Percentiles rank a stretch among this genome's conserved stretches.
Evolutionary conservation across 2,329 filamentous ascomycete species (phyloP).

Genomic region (Pseudogymnoascus sp.): DNA sequence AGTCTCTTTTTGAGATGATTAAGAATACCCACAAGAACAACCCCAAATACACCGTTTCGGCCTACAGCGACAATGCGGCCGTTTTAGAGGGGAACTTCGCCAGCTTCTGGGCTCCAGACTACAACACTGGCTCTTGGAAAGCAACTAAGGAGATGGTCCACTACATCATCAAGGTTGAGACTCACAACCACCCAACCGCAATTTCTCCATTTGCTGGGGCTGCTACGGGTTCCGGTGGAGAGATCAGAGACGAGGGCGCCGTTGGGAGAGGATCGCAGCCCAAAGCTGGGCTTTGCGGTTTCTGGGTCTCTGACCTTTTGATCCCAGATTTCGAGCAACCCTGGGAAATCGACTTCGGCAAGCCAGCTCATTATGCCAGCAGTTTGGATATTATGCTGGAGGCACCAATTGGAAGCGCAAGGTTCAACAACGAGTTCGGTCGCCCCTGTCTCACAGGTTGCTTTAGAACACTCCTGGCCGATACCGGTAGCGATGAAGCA

Average conservation of each 20-base stretch:
- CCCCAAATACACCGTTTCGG: slow-evolving; percentile 78
- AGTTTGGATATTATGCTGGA: slow-evolving; percentile 97
- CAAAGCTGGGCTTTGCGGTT: slow-evolving; percentile 85
- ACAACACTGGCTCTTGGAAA: slow-evolving; percentile 78
- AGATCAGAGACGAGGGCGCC: slow-evolving; percentile 91
- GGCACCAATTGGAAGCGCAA: slow-evolving; percentile 86
- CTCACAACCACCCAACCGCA: slow-evolving; percentile 93
- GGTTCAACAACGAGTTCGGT: slow-evolving; percentile 97
- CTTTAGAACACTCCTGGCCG: slow-evolving; percentile 80
- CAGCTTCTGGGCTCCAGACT: slow-evolving; percentile 80
- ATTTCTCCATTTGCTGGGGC: slow-evolving; percentile 90
- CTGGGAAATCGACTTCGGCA: slow-evolving; percentile 88
- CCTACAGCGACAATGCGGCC: slow-evolving; percentile 97
- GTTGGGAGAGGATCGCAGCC: slow-evolving; percentile 88
- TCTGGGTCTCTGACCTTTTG: slow-evolving; percentile 88
- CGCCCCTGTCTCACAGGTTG: slow-evolving; percentile 81
- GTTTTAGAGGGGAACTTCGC: slow-evolving; percentile 68
- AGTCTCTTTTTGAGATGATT: slow-evolving; percentile 92
- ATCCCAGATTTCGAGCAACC: slow-evolving; percentile 76
- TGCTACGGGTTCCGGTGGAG: slow-evolving; percentile 88
- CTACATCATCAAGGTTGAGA: slow-evolving; percentile 90
- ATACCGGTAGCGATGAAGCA: slow-evolving; percentile 48
- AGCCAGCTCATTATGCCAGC: slow-evolving; percentile 84
- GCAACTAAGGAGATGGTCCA: slow-evolving; percentile 80
- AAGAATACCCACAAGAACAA: slow-evolving; percentile 81